Evolutionary conservation across 257 asterid genomes (phyloP).

Genomic region (Jacaranda copaia): DNA sequence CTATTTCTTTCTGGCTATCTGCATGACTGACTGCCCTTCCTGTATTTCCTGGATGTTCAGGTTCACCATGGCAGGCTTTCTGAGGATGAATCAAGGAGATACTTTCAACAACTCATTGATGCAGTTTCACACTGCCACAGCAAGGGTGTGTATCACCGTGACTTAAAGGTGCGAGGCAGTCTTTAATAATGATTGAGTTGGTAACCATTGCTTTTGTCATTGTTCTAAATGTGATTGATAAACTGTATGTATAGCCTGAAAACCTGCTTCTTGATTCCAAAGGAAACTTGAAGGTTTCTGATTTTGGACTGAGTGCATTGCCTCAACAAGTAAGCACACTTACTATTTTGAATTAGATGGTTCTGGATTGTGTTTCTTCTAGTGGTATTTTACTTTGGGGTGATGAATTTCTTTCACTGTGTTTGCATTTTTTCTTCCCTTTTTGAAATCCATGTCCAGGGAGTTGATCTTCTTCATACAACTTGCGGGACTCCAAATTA

Average conservation of each 20-base stretch:
- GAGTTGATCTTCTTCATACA: slow-evolving; percentile 92
- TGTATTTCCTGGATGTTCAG: slow-evolving; percentile 48
- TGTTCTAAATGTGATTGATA: slow-evolving; percentile 35
- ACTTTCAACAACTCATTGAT: slow-evolving; percentile 95
- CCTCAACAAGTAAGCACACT: slow-evolving; percentile 73
- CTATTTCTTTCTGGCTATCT: not conserved
- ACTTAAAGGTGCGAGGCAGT: slow-evolving; percentile 70
- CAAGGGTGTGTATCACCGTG: slow-evolving; percentile 96
- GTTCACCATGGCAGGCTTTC: slow-evolving; percentile 79
- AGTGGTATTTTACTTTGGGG: slow-evolving; percentile 19
- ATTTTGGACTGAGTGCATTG: slow-evolving; percentile 94
- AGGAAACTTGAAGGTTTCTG: slow-evolving; percentile 90
- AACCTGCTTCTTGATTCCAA: slow-evolving; percentile 91
- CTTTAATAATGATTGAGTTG: slow-evolving; percentile 29
- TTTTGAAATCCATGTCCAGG: slow-evolving; percentile 56
- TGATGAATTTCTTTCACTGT: slow-evolving; percentile 18
- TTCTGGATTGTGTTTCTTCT: slow-evolving; percentile 7
- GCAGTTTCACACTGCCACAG: slow-evolving; percentile 89
- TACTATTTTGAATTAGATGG: slow-evolving; percentile 19
- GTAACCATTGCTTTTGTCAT: slow-evolving; percentile 25
- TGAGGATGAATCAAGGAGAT: slow-evolving; percentile 80
- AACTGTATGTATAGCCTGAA: slow-evolving; percentile 74
- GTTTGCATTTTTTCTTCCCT: slow-evolving; percentile 22
- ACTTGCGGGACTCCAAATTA: slow-evolving; percentile 97
- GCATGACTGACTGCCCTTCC: slow-evolving; percentile 26